These are phyloP conservation scores for Solanum chacoense DNA, from an alignment of 305 asterid genomes.

Conservation along the genomic window DNA sequence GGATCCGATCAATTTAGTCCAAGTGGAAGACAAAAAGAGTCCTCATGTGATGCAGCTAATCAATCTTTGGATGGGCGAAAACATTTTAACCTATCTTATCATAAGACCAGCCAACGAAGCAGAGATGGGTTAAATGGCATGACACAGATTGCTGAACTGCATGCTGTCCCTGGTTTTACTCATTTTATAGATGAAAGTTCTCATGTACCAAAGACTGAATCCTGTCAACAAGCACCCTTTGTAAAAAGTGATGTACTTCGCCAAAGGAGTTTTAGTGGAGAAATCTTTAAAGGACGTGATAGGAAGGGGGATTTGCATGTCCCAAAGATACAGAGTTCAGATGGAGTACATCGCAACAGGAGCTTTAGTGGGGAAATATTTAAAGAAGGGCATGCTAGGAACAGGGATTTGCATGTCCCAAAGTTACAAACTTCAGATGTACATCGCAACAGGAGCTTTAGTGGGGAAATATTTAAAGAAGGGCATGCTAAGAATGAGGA, in stretches of 20 bases:
- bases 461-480: slow-evolving; percentile 27
- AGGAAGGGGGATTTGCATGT: slow-evolving; percentile 12
- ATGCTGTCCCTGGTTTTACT: slow-evolving; percentile 71
- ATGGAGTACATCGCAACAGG: slow-evolving; percentile 19
- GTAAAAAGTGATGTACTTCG: slow-evolving; percentile 47
- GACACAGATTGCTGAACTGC: slow-evolving; percentile 62
- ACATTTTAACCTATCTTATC: slow-evolving; percentile 55
- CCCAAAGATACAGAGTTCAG: slow-evolving; percentile 12
- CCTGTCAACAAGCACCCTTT: slow-evolving; percentile 13
- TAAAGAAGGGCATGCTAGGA: slow-evolving; percentile 27
- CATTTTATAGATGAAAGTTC: slow-evolving; percentile 52
- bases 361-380: slow-evolving; percentile 8
- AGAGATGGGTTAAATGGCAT: slow-evolving; percentile 47
- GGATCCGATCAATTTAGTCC: slow-evolving; percentile 28
- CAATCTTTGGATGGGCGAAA: slow-evolving; percentile 37
- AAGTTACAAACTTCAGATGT: slow-evolving; percentile 12
- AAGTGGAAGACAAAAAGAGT: slow-evolving; percentile 14
- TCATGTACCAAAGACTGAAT: slow-evolving; percentile 26
- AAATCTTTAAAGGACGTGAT: slow-evolving; percentile 19
- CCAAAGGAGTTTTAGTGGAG: slow-evolving; percentile 55
- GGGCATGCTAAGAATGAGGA: slow-evolving; percentile 14
- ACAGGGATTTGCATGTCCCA: slow-evolving; percentile 11
- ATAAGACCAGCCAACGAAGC: slow-evolving; percentile 36
- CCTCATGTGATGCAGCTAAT: slow-evolving; percentile 28
- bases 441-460: not conserved